These are phyloP conservation scores for Marasmius fiardii DNA, from an alignment of 1,284 basidiomycete species.

Conservation along the genomic window DNA sequence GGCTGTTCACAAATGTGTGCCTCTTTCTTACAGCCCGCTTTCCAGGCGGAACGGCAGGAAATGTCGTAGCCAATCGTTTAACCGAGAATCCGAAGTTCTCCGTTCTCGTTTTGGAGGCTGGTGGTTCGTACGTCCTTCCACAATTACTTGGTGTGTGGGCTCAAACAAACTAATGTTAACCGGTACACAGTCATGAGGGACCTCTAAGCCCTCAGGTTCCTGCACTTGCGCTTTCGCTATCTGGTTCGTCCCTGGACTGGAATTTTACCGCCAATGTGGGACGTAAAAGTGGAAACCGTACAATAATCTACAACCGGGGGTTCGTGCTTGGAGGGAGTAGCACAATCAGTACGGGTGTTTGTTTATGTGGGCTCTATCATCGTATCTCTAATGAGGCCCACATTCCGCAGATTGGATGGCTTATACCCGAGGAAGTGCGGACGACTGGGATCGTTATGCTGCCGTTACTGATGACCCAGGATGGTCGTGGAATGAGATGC, in stretches of 20 bases:
- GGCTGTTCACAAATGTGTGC: no score
- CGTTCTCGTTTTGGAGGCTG: slow-evolving; percentile 1
- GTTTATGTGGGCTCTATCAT: not conserved
- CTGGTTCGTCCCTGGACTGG: slow-evolving; percentile 16
- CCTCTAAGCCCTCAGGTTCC: not conserved
- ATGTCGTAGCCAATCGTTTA: slow-evolving; percentile 6
- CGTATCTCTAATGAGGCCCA: not conserved
- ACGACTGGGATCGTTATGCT: slow-evolving; percentile 37
- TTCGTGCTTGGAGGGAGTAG: slow-evolving; percentile 28
- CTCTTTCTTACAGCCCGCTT: not conserved
- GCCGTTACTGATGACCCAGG: slow-evolving; percentile 31
- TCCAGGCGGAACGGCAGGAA: not conserved
- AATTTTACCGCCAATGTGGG: slow-evolving; percentile 26
- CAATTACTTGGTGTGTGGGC: no score
- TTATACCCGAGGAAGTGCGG: slow-evolving; percentile 35
- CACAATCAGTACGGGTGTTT: slow-evolving; percentile 25
- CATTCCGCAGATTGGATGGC: slow-evolving; percentile 30
- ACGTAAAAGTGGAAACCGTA: slow-evolving; percentile 14
- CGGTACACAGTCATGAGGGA: not conserved
- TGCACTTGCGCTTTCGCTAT: not conserved
- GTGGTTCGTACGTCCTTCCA: not conserved
- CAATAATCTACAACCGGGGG: slow-evolving; percentile 21
- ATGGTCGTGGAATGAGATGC: slow-evolving; percentile 36
- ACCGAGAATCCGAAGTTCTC: not conserved
- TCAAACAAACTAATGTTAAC: not conserved